Percentiles rank a stretch among this genome's conserved stretches.
Conservation (phyloP, 1,284 basidiomycete species). For the Coriolopsis trogii region DNA sequence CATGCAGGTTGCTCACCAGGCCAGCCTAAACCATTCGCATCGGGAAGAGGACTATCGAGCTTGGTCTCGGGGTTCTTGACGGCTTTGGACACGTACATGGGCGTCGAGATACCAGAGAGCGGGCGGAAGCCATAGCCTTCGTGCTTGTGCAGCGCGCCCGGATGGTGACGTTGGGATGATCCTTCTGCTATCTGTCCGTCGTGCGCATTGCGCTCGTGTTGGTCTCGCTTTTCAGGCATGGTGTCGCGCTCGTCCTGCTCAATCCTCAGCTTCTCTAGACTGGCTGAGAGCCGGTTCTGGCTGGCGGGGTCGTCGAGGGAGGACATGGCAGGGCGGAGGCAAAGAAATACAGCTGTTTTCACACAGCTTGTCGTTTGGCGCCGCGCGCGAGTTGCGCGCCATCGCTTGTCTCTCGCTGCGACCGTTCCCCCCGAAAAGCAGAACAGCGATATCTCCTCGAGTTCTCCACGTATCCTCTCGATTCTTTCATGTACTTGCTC, state of each 20-base stretch:
- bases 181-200: constrained; percentile 22
- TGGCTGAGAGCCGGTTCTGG: constrained; percentile 32
- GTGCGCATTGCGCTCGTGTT: constrained; percentile 18
- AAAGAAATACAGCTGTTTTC: too few relatives aligned
- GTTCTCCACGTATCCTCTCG: too few relatives aligned
- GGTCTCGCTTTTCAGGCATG: constrained; percentile 18
- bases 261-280: constrained; percentile 35
- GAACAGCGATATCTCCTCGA: too few relatives aligned
- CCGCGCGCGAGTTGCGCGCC: too few relatives aligned
- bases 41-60: constrained; percentile 60
- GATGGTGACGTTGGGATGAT: constrained; percentile 24
- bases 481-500: too few relatives aligned
- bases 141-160: constrained; percentile 44
- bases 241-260: constrained; percentile 16
- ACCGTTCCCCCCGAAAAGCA: too few relatives aligned
- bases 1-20: constrained; percentile 62
- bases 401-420: too few relatives aligned
- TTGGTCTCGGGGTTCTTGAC: constrained; percentile 14
- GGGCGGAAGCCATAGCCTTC: constrained; percentile 85
- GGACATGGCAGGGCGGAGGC: constrained; percentile 26
- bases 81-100: constrained; percentile 39
- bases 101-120: constrained; percentile 69
- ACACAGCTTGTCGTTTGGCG: too few relatives aligned
- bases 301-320: constrained; percentile 23
- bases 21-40: constrained; percentile 91